These are phyloP conservation scores for Lodderomyces beijingensis DNA, from an alignment of 1,139 yeast genomes.

Conservation along the genomic window DNA sequence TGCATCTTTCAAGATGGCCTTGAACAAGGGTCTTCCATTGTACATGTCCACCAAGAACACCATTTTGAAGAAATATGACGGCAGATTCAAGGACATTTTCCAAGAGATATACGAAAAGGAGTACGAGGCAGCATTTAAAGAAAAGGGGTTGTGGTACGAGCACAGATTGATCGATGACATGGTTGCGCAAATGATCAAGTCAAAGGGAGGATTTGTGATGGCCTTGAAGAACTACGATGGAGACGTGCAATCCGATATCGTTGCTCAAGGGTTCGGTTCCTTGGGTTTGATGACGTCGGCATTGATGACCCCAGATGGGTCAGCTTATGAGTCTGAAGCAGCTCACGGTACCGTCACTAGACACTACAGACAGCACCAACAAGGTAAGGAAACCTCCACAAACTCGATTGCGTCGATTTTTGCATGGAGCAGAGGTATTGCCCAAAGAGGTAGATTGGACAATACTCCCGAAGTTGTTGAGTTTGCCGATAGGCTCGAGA, in stretches of 20 bases:
- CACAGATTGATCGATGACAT: constrained; percentile 82
- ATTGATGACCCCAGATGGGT: constrained; percentile 81
- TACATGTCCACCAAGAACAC: constrained; percentile 77
- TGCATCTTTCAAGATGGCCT: constrained; percentile 71
- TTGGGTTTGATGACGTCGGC: constrained; percentile 82
- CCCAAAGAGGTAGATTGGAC: constrained; percentile 77
- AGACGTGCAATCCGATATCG: constrained; percentile 81
- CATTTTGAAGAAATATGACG: constrained; percentile 76
- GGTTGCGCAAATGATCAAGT: constrained; percentile 87
- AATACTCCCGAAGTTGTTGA: constrained; percentile 64
- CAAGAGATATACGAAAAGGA: constrained; percentile 57
- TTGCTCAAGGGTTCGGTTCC: constrained; percentile 85
- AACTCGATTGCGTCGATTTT: constrained; percentile 82
- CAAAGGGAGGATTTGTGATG: constrained; percentile 78
- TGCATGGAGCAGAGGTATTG: constrained; percentile 84
- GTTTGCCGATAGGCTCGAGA: constrained; percentile 63
- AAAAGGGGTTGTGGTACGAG: constrained; percentile 70
- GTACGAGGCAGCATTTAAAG: constrained; percentile 57
- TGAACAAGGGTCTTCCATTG: constrained; percentile 60
- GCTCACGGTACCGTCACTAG: constrained; percentile 88
- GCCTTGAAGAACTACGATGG: constrained; percentile 86
- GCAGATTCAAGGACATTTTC: constrained; percentile 77
- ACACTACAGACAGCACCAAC: constrained; percentile 80
- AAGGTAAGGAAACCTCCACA: constrained; percentile 80
- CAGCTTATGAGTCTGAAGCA: constrained; percentile 78